Conservation (phyloP, 148 eudicot species). For the Salicornia ramosissima region DNA sequence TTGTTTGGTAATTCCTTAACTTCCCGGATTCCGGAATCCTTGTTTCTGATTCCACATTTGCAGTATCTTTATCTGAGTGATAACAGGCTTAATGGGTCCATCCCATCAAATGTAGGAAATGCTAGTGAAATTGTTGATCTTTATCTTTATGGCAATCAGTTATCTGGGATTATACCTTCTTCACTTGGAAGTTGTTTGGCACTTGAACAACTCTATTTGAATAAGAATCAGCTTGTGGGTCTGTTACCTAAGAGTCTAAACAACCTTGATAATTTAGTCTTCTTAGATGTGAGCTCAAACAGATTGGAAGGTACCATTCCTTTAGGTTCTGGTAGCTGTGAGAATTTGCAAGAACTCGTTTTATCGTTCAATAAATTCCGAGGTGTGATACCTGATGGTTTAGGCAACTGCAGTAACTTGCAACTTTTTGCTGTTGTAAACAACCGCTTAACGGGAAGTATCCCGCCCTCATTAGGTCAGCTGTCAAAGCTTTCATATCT, state of each 20-base stretch:
- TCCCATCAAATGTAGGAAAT: slow-evolving; percentile 54
- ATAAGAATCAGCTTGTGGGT: slow-evolving; percentile 47
- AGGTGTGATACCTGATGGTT: slow-evolving; percentile 42
- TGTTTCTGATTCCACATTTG: slow-evolving; percentile 35
- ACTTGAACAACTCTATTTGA: slow-evolving; percentile 40
- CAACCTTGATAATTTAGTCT: slow-evolving; percentile 39
- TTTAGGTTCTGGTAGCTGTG: slow-evolving; percentile 45
- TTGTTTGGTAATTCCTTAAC: slow-evolving; percentile 43
- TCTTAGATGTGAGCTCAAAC: slow-evolving; percentile 47
- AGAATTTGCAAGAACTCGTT: slow-evolving; percentile 30
- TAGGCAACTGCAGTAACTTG: slow-evolving; percentile 64
- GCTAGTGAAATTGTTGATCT: slow-evolving; percentile 29
- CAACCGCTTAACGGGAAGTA: slow-evolving; percentile 51
- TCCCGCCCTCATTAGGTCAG: slow-evolving; percentile 60
- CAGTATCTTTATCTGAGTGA: slow-evolving; percentile 29
- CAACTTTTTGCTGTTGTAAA: slow-evolving; percentile 36
- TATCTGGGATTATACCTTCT: slow-evolving; percentile 60
- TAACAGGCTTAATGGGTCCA: slow-evolving; percentile 54
- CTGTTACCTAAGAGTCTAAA: slow-evolving; percentile 47
- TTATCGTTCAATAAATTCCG: slow-evolving; percentile 52
- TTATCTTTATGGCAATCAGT: slow-evolving; percentile 40
- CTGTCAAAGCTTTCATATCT: slow-evolving; percentile 40
- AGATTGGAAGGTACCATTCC: slow-evolving; percentile 48
- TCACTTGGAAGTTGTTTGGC: slow-evolving; percentile 49
- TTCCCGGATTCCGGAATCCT: slow-evolving; percentile 45